Percentiles rank a stretch among this genome's conserved stretches.
Conservation (phyloP, 2,329 filamentous ascomycete genomes). For the Penicillium sp. region DNA sequence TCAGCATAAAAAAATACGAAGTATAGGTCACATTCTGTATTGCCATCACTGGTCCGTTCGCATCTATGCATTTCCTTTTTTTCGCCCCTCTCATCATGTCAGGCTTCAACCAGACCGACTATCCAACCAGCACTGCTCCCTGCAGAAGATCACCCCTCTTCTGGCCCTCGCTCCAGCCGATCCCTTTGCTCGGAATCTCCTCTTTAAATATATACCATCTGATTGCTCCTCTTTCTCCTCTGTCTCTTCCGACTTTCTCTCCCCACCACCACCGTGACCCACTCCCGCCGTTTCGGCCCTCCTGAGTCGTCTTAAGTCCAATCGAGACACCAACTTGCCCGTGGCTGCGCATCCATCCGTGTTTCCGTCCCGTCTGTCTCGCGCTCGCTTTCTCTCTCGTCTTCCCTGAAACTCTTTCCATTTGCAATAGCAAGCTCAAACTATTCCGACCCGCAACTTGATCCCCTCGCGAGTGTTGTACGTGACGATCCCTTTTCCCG, state of each 20-base stretch:
- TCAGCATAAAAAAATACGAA: not conserved
- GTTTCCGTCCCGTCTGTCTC: constrained; percentile 15
- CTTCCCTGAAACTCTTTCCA: not conserved
- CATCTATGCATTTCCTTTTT: not conserved
- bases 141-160: constrained; percentile 7
- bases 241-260: not conserved
- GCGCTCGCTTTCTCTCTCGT: constrained; percentile 3
- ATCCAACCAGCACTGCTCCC: not conserved
- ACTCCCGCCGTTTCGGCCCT: constrained; percentile 23
- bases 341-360: constrained; percentile 8
- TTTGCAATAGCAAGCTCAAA: not conserved
- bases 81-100: not conserved
- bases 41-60: not conserved
- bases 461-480: not conserved
- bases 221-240: not conserved
- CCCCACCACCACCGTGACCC: constrained; percentile 22
- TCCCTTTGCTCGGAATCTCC: constrained; percentile 9
- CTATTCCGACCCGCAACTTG: not conserved
- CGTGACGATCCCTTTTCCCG: constrained; percentile 2
- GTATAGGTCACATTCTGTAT: not conserved
- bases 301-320: constrained; percentile 18
- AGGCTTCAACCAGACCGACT: constrained; percentile 3
- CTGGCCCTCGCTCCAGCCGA: constrained; percentile 1
- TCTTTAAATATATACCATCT: not conserved
- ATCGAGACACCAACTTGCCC: not conserved